Evolutionary conservation across 768 basidiomycete genomes (phyloP).

Genomic region (Cystoderma amianthinum): DNA sequence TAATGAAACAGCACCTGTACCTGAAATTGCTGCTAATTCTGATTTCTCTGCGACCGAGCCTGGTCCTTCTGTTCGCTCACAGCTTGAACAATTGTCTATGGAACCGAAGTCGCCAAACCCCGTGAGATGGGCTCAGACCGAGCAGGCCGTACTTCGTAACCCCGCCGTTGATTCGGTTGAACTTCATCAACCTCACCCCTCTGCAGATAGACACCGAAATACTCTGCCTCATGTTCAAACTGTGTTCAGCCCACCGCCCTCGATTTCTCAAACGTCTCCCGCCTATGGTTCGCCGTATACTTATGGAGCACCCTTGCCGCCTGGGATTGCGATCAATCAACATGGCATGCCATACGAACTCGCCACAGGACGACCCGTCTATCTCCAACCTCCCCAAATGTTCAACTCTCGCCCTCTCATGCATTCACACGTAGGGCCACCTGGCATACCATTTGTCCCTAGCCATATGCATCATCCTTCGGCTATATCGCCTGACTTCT

Average conservation of each 20-base stretch:
- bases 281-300: constrained; percentile 64
- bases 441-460: constrained; percentile 45
- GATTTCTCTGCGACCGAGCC: constrained; percentile 12
- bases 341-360: constrained; percentile 80
- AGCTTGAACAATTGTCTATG: constrained; percentile 31
- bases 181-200: neutral
- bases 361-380: constrained; percentile 75
- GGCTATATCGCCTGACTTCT: constrained; percentile 56
- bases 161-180: constrained; percentile 8
- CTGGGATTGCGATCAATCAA: constrained; percentile 66
- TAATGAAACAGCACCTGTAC: constrained; percentile 3
- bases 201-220: constrained; percentile 20
- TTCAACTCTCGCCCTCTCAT: constrained; percentile 65
- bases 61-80: constrained; percentile 23
- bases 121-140: constrained; percentile 30
- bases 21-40: constrained; percentile 5
- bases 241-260: constrained; percentile 32
- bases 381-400: constrained; percentile 57
- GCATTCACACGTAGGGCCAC: constrained; percentile 44
- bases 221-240: constrained; percentile 34
- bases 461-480: constrained; percentile 59
- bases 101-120: constrained; percentile 26
- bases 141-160: constrained; percentile 39
- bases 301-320: constrained; percentile 56
- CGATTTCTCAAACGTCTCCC: constrained; percentile 38